Evolutionary conservation across 2,329 filamentous ascomycete genomes (phyloP).

Genomic region (Gnomoniopsis smithogilvyi): DNA sequence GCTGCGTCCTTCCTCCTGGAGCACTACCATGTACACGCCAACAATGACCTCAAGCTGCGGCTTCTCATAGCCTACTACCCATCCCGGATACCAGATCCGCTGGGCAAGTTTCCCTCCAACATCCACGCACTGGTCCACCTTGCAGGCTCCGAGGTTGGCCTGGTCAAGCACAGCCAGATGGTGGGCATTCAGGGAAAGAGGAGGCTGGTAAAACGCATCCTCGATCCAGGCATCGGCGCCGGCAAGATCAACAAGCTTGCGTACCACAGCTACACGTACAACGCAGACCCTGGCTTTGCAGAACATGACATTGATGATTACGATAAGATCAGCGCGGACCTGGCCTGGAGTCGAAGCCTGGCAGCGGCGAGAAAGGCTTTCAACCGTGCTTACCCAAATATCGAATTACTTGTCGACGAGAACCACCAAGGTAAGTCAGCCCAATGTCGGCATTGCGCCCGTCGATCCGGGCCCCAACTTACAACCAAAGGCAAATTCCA

Average conservation of each 20-base stretch:
- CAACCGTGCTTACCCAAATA: constrained; percentile 47
- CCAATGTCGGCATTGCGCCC: not conserved
- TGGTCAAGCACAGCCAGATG: constrained; percentile 40
- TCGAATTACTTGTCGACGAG: constrained; percentile 64
- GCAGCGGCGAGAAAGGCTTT: constrained; percentile 59
- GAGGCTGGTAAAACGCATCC: constrained; percentile 29
- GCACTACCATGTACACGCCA: constrained; percentile 41
- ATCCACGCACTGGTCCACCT: constrained; percentile 40
- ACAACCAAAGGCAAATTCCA: constrained; percentile 46
- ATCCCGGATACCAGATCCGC: constrained; percentile 39
- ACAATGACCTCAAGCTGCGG: constrained; percentile 40
- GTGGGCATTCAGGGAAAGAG: constrained; percentile 43
- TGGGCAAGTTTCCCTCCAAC: constrained; percentile 36
- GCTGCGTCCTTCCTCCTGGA: constrained; percentile 41
- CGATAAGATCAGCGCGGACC: constrained; percentile 57
- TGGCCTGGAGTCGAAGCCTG: constrained; percentile 68
- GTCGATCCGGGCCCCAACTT: not conserved
- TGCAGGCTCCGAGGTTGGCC: constrained; percentile 35
- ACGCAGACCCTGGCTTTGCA: constrained; percentile 63
- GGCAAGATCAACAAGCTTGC: constrained; percentile 34
- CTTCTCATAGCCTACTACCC: constrained; percentile 45
- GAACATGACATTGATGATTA: constrained; percentile 68
- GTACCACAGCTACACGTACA: constrained; percentile 39
- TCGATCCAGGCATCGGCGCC: constrained; percentile 34
- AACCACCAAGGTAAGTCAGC: constrained; percentile 54